Evolutionary conservation across 2,329 filamentous ascomycete species (phyloP).

Genomic region (Colletotrichum shisoi): DNA sequence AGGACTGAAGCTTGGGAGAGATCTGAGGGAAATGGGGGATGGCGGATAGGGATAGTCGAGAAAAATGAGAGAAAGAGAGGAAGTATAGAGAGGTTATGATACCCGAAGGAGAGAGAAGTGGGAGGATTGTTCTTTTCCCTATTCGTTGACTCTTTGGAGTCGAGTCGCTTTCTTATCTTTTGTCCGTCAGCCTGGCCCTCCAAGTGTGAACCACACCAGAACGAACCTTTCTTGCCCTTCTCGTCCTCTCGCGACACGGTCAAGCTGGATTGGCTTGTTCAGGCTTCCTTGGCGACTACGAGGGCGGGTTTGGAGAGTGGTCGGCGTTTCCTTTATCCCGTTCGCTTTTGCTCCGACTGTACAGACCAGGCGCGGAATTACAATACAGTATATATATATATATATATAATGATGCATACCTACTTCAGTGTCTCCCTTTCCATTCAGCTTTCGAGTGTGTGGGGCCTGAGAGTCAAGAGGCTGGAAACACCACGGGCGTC

Average conservation of each 20-base stretch:
- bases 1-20: not conserved
- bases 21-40: not conserved
- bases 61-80: not conserved
- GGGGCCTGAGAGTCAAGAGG: not conserved
- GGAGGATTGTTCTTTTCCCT: not conserved
- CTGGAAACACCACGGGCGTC: no score
- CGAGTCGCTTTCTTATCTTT: not conserved
- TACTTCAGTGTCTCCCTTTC: not conserved
- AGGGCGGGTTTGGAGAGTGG: no score
- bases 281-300: not conserved
- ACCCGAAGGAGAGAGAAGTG: constrained; percentile 18
- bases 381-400: constrained; percentile 7
- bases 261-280: not conserved
- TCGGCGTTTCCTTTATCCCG: no score
- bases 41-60: not conserved
- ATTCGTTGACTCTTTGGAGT: not conserved
- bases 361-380: not conserved
- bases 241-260: not conserved
- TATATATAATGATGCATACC: constrained; percentile 25
- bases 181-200: not conserved
- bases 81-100: constrained; percentile 21
- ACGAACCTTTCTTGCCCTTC: not conserved
- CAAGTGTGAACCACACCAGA: not conserved
- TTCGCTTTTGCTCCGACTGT: not conserved
- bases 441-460: not conserved